Base-by-base conservation (phyloP, 805 yeast genomes). In the Alloascoidea hylecoeti region DNA sequence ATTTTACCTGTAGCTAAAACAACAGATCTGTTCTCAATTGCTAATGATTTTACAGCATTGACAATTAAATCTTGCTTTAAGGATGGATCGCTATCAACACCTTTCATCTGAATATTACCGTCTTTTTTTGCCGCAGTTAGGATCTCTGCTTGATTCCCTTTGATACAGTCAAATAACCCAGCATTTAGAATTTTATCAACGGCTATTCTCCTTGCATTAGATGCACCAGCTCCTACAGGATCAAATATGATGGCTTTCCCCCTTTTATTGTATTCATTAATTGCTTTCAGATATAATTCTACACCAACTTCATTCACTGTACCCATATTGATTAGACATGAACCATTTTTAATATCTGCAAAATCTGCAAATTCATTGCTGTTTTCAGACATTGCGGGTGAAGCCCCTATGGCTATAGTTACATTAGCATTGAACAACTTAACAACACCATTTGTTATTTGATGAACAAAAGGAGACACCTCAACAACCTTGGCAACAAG, bases 151-250 rank as follows among this genome's bases (percentile, higher is more conserved):
- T 74, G 68, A 48, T 86, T 86, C 1, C 95, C 96, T 53, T 88
- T 84, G 45, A 86, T 75, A 17, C 85, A 18, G 72, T 61, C 43
- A 64, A 67, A 48, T 66, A 69, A 35, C 1, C 84, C 85, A 9
- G 63, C 53, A 28, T 75, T 63, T 19, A 86, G 53, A 5, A 85
- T 47, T 1, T 52, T 50, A 17, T 60, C 52, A 38, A 75, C 69
- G 14, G 74, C 60, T 2, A 55, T 48, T 32, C 60, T 58, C 41
- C 96, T 64, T 3, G 71, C 66, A 3, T 49, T 40, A 0, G 95
- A 67, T 0, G 96, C 95, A 17, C 95, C 95, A 32, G 78, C 84
- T 1, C 86, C 96, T n/a, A 86, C 95, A 0, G 96, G 96, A 53
- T 86, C 96, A 46, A 80, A 77, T 0, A 86, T 72, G 19, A 86